Percentiles rank a stretch among this genome's conserved stretches.
Conservation (phyloP, 2,329 filamentous ascomycete genomes). For the Tolypocladium capitatum region DNA sequence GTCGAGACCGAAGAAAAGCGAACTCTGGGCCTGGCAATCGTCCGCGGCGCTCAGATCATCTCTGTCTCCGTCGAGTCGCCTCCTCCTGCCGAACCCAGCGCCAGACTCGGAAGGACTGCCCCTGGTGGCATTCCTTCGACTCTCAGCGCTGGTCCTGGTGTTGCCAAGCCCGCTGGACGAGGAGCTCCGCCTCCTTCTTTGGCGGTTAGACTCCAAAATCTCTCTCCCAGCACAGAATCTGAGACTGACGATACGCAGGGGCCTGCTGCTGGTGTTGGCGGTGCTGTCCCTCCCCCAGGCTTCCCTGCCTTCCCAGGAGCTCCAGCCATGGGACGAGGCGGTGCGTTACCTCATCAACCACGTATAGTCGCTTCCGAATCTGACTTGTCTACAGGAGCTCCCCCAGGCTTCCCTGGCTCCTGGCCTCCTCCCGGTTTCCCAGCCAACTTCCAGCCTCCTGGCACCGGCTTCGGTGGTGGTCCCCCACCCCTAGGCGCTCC, state of each 20-base stretch:
- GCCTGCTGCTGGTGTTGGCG: constrained; percentile 78
- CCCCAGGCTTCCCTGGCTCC: constrained; percentile 36
- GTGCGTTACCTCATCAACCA: constrained; percentile 25
- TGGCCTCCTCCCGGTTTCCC: constrained; percentile 3
- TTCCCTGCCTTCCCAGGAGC: constrained; percentile 41
- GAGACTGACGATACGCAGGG: constrained; percentile 32
- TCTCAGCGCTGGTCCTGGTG: constrained; percentile 72
- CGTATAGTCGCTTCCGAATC: constrained; percentile 6
- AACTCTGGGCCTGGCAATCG: constrained; percentile 86
- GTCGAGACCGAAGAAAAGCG: constrained; percentile 93
- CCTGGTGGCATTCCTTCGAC: constrained; percentile 56
- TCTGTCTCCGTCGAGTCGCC: constrained; percentile 92
- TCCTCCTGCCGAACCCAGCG: constrained; percentile 83
- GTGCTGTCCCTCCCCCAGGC: constrained; percentile 49
- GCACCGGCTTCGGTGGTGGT: constrained; percentile 4
- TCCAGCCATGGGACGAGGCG: constrained; percentile 35
- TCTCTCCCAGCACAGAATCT: not conserved
- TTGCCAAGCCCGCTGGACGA: constrained; percentile 80
- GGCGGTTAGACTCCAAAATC: constrained; percentile 40
- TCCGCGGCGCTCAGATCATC: constrained; percentile 88
- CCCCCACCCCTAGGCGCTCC: constrained; percentile 15
- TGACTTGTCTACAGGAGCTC: constrained; percentile 26
- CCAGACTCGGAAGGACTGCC: constrained; percentile 68
- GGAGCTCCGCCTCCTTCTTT: constrained; percentile 63
- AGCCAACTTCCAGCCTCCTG: constrained; percentile 2